Percentiles rank a stretch among this genome's conserved stretches.
phyloP scores from a whole-genome alignment of 2,329 filamentous ascomycete species.

The Aureobasidium uvarum region DNA sequence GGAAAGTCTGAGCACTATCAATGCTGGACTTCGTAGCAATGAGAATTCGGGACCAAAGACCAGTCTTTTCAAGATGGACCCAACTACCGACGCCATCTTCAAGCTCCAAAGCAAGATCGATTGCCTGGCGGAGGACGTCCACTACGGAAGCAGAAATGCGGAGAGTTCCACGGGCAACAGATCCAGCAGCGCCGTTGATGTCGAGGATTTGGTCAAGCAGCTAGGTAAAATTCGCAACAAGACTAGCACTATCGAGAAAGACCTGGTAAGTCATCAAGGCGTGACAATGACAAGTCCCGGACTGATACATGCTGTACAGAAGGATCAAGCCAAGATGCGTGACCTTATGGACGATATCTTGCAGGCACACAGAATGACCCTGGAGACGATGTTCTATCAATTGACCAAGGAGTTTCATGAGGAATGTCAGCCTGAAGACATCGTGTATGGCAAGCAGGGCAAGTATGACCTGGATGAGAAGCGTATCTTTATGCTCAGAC shows the following conservation, averaged over 20 bases:
- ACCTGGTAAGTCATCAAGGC: neutral
- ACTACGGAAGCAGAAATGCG: neutral
- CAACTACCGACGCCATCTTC: neutral
- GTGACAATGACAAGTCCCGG: too few relatives aligned
- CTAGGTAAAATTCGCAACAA: neutral
- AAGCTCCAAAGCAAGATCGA: neutral
- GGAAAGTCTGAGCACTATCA: neutral
- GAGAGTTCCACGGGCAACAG: neutral
- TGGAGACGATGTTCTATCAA: slow-evolving; percentile 8
- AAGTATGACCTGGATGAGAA: neutral
- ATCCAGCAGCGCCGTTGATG: neutral
- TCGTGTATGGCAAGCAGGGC: neutral
- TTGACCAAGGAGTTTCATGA: neutral
- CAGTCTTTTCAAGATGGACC: neutral
- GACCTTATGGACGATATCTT: neutral
- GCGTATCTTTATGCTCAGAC: neutral
- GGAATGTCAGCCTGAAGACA: neutral
- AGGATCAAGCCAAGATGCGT: neutral
- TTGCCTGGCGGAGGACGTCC: neutral
- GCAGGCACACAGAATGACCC: neutral
- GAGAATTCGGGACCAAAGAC: neutral
- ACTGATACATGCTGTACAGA: neutral
- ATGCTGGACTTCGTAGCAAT: neutral
- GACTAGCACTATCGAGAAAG: neutral
- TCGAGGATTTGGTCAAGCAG: neutral